These are phyloP conservation scores for Coemansia sp. DNA, from an alignment of 192 early-diverging fungal genomes.

Conservation along the genomic window DNA sequence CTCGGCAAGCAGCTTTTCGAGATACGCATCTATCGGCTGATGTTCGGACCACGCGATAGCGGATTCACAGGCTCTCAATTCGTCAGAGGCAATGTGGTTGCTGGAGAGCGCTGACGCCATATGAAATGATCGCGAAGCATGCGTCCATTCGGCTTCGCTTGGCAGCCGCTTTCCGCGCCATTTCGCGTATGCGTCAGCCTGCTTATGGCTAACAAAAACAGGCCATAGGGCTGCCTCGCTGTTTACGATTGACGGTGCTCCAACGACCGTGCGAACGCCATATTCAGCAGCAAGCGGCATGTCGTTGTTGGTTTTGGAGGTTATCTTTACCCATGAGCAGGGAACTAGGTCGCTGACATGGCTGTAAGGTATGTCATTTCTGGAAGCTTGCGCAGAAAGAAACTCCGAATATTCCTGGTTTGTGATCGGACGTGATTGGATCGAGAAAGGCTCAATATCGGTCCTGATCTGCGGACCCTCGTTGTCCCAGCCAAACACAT, in stretches of 20 bases:
- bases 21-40: conserved; percentile 15
- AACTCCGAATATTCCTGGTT: conserved; percentile 74
- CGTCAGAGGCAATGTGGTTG: background rate
- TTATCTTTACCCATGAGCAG: conserved; percentile 58
- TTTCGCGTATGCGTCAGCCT: conserved; percentile 72
- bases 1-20: conserved; percentile 10
- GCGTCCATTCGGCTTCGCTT: conserved; percentile 74
- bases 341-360: conserved; percentile 48
- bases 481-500: conserved; percentile 89
- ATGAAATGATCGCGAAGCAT: conserved; percentile 35
- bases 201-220: conserved; percentile 65
- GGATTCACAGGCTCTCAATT: background rate
- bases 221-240: conserved; percentile 67
- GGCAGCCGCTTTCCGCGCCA: conserved; percentile 67
- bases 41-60: background rate
- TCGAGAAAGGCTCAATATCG: conserved; percentile 55
- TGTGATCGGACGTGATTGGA: conserved; percentile 81
- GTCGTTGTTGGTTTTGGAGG: background rate
- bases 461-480: conserved; percentile 65
- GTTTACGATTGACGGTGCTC: conserved; percentile 57
- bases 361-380: background rate
- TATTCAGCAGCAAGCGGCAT: conserved; percentile 22
- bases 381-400: conserved; percentile 16
- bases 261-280: conserved; percentile 70
- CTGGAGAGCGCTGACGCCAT: conserved; percentile 22